Evolutionary conservation across 176 grass and related monocot genomes (phyloP).

Genomic region (Melocanna baccifera): DNA sequence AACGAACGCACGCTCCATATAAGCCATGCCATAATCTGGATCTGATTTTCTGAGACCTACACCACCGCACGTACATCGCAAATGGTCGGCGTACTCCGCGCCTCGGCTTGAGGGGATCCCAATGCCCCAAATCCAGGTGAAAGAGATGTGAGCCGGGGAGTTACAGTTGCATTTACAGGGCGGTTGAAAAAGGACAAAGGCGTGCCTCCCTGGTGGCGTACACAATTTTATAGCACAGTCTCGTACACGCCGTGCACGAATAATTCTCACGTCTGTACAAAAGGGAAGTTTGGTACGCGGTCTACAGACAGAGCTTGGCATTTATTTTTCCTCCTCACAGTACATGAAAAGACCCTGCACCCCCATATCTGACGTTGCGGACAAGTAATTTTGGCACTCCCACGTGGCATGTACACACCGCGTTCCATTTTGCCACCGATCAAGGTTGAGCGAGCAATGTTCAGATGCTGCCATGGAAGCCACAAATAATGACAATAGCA

Average conservation of each 20-base stretch:
- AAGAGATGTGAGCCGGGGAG: background rate
- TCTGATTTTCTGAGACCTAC: background rate
- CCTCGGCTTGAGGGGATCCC: background rate
- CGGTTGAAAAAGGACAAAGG: background rate
- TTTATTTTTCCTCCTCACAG: background rate
- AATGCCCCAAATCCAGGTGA: background rate
- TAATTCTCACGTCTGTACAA: background rate
- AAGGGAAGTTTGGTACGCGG: background rate
- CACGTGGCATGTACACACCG: background rate
- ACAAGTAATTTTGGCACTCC: background rate
- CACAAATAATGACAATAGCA: background rate
- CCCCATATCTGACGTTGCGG: background rate
- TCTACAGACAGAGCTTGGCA: background rate
- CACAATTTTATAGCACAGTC: background rate
- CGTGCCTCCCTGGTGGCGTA: background rate
- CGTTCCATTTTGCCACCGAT: background rate
- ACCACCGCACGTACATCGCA: background rate
- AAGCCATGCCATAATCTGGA: background rate
- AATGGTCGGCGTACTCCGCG: background rate
- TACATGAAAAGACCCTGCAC: background rate
- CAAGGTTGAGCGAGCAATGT: background rate
- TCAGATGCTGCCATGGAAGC: background rate
- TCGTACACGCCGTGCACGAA: constrained; percentile 16
- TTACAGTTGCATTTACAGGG: background rate
- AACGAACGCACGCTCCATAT: background rate